These are phyloP conservation scores for Omphalotus guepiniiformis DNA, from an alignment of 768 basidiomycete species.

Conservation along the genomic window DNA sequence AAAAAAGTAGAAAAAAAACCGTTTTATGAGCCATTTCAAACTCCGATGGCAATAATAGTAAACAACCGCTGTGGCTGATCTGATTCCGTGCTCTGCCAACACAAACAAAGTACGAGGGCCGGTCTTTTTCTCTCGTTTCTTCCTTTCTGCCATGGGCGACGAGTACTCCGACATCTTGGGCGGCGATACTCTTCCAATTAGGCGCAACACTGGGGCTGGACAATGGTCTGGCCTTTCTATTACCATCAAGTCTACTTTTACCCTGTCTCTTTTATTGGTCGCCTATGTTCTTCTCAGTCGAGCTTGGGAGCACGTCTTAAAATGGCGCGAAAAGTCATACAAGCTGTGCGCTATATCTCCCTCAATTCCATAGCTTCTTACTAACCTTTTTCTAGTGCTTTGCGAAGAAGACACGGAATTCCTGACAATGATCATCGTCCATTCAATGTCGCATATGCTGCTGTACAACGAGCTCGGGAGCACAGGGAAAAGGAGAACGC, in stretches of 20 bases:
- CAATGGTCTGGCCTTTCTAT: constrained; percentile 36
- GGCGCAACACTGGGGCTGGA: constrained; percentile 24
- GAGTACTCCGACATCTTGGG: constrained; percentile 74
- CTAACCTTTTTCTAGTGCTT: constrained; percentile 40
- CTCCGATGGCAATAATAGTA: no score
- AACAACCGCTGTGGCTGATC: background rate
- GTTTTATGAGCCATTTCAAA: background rate
- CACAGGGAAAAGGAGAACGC: constrained; percentile 44
- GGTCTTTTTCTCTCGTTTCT: constrained; percentile 16
- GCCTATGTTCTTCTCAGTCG: constrained; percentile 33
- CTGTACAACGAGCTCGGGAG: constrained; percentile 52
- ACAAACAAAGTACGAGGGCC: constrained; percentile 6
- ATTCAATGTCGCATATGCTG: constrained; percentile 85
- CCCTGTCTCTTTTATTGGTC: constrained; percentile 31
- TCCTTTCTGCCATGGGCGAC: constrained; percentile 47
- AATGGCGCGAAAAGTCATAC: constrained; percentile 60
- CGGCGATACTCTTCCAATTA: constrained; percentile 40
- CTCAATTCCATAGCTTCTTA: constrained; percentile 14
- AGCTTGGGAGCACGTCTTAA: constrained; percentile 43
- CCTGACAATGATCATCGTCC: constrained; percentile 80
- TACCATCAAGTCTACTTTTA: constrained; percentile 32
- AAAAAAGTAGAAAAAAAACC: background rate
- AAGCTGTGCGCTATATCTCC: constrained; percentile 48
- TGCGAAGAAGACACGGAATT: constrained; percentile 76
- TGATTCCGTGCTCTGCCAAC: background rate